Conservation (phyloP, 176 grass and related monocot species). For the sorghum (Sorghum bicolor) region DNA sequence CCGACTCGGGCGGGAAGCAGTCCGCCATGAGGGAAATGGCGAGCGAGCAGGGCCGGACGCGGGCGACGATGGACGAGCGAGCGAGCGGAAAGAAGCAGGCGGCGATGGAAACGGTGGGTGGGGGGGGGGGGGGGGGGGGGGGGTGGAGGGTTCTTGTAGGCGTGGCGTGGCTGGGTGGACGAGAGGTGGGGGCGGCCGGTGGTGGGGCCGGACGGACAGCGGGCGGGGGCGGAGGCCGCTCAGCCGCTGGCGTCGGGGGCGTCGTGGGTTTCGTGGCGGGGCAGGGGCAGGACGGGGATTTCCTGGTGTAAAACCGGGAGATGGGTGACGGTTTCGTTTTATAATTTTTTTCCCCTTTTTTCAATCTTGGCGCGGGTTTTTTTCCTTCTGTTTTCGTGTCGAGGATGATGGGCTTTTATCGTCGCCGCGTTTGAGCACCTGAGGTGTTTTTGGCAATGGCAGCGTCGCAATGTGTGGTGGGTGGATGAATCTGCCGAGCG, state of each 20-base stretch:
- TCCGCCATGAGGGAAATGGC: slow-evolving; percentile 8
- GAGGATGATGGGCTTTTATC: background rate
- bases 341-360: background rate
- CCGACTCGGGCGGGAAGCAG: slow-evolving; percentile 38
- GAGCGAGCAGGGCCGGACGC: background rate
- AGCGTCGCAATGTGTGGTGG: background rate
- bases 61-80: background rate
- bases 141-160: background rate
- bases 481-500: background rate
- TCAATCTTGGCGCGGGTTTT: too few species aligned
- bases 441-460: background rate
- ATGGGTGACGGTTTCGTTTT: background rate
- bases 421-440: too few species aligned
- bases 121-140: background rate
- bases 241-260: background rate
- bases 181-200: background rate
- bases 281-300: background rate
- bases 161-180: background rate
- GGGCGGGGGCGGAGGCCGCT: background rate
- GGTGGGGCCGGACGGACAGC: background rate
- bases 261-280: background rate
- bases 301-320: background rate
- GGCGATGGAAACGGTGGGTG: background rate
- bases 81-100: background rate
- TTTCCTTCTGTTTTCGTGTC: background rate